A percentile compares a stretch with the other conserved stretches of the same genome.
Conservation (phyloP, 495 filamentous ascomycete genomes). For the Apodospora peruviana region DNA sequence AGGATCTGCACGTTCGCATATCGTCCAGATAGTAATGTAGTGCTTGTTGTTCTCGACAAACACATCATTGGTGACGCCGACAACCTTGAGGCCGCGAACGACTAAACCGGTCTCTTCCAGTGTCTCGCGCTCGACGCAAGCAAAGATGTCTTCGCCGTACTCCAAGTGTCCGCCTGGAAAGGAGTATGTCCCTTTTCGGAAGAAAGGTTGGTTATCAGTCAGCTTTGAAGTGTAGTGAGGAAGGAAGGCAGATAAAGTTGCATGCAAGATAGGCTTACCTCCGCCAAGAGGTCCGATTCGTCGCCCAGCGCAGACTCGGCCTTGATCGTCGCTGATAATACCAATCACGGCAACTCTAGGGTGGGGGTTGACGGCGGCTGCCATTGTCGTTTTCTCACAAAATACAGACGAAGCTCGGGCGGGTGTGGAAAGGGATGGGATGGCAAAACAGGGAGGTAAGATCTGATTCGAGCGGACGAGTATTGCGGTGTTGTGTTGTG, state of each 20-base stretch:
- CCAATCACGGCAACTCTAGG: conserved; percentile 5
- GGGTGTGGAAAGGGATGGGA: too few species aligned
- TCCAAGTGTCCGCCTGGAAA: conserved; percentile 5
- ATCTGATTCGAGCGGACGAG: too few species aligned
- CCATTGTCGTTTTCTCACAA: too few species aligned
- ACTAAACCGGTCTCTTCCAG: conserved; percentile 3
- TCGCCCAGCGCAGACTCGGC: background rate
- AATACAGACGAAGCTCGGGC: too few species aligned
- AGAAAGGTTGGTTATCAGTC: background rate
- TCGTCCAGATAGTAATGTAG: conserved; percentile 2
- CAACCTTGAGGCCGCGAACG: conserved; percentile 1
- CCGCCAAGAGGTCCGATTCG: conserved; percentile 5
- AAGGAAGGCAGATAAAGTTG: too few species aligned
- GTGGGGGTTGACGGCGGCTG: background rate
- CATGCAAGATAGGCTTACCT: conserved; percentile 4
- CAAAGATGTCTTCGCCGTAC: conserved; percentile 5
- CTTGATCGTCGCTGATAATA: conserved; percentile 2
- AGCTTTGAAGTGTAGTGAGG: too few species aligned
- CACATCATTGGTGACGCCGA: conserved; percentile 6
- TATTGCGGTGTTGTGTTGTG: too few species aligned
- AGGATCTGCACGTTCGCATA: background rate
- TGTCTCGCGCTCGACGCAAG: conserved; percentile 5
- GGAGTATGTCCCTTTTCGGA: background rate
- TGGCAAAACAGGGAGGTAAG: too few species aligned
- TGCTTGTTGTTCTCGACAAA: conserved; percentile 4